Evolutionary conservation across 176 grass and related monocot genomes (phyloP), one percentile per base, ranked within the genome.

Genomic region (Oryza punctata): DNA sequence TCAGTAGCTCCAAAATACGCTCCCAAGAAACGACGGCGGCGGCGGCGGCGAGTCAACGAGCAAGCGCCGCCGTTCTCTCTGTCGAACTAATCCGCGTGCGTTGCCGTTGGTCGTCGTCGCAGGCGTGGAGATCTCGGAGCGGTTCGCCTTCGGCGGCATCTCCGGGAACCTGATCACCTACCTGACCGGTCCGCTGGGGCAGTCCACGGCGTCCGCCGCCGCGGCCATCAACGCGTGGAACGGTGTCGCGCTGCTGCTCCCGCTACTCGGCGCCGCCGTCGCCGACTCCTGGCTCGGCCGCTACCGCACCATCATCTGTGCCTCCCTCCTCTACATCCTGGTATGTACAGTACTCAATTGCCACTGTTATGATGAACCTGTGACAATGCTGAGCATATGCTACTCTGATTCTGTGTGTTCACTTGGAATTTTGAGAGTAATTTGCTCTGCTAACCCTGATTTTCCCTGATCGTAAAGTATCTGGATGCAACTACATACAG

Each of bases 201-300:
- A 78, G 73, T 35, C 84, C 23, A 83, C 45, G 12, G 84, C 84
- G 12, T 30, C 65, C 30, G 88, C 88, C 1, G 84, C 88, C 4
- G 84, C 74, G 14, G 26, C 84, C 10, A 28, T 73, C 26, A 90
- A 80, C 81, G 52, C 63, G 21, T 91, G 89, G 89, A 18, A 43
- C 1, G 80, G 89, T 6, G 37, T 4, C 9, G n/a, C 75, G 4
- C 65, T 8, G 32, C 33, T 91, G 44, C 60, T 87, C 23, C 80
- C 89, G 30, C 78, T 91, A 35, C 35, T 91, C 6, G 85, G 89
- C 5, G 85, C 89, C 9, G 33, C 46, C 38, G 19, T 85, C 60
- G 83, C 88, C 10, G 88, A 90, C 67, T 86, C 82, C 27, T 90
- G 76, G 43, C 69, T 90, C n/a, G 83, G 88, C 11, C 76, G 88